Conservation (phyloP, 805 yeast genomes). For the Starmerella riodocensis region DNA sequence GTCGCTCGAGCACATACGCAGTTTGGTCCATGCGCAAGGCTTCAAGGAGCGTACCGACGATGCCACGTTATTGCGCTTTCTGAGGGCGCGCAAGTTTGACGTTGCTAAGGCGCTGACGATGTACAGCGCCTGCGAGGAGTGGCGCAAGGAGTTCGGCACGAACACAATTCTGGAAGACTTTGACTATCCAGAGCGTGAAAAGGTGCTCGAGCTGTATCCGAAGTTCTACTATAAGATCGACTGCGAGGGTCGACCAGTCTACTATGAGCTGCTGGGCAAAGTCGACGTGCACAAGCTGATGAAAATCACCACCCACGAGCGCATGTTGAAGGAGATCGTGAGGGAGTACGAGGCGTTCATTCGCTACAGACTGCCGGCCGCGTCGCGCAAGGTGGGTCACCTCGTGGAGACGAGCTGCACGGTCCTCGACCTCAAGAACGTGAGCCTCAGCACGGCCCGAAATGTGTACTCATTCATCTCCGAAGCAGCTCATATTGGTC, state of each 20-base stretch:
- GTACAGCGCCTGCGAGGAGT: conserved; percentile 76
- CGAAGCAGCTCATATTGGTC: conserved; percentile 90
- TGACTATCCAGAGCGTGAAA: conserved; percentile 83
- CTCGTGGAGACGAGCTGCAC: conserved; percentile 94
- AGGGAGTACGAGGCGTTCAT: conserved; percentile 96
- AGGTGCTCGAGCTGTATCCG: conserved; percentile 81
- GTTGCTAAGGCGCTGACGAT: conserved; percentile 62
- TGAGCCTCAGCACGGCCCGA: conserved; percentile 69
- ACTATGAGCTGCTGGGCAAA: conserved; percentile 83
- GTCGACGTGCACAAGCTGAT: conserved; percentile 85
- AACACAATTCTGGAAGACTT: conserved; percentile 78
- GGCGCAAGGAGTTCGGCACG: conserved; percentile 81
- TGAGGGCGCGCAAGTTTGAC: conserved; percentile 92
- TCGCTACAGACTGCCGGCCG: conserved; percentile 77
- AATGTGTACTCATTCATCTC: conserved; percentile 78
- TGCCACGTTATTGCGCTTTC: conserved; percentile 65
- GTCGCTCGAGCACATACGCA: conserved; percentile 45
- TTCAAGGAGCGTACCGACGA: conserved; percentile 74
- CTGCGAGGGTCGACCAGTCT: conserved; percentile 92
- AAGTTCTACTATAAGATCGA: conserved; percentile 97
- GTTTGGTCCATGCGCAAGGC: conserved; percentile 47
- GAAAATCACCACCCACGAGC: conserved; percentile 85
- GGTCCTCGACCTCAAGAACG: conserved; percentile 87
- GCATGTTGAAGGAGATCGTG: conserved; percentile 89
- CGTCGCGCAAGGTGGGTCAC: conserved; percentile 66